Evolutionary conservation across 2,329 filamentous ascomycete genomes (phyloP), one percentile per base, ranked within the genome.

Genomic region (Botryotinia globosa): DNA sequence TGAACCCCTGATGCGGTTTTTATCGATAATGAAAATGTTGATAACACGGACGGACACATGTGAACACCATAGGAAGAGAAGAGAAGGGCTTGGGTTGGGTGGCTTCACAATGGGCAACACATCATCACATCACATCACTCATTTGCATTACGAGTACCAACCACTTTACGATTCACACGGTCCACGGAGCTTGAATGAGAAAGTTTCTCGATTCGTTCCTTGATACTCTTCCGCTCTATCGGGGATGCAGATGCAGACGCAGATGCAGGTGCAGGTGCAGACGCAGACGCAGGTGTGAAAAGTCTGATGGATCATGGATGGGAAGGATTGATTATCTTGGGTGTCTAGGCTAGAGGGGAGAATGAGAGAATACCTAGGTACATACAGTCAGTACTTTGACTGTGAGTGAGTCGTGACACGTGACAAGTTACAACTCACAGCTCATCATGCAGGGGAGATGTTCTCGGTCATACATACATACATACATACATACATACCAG

Each of bases 401-500:
- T n/a, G n/a, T n/a, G n/a, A n/a, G n/a, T n/a, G 51, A 54, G 51
- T 54, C 25, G 25, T n/a, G 51, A 54, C n/a, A 29, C 22, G 34
- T 61, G 58, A 61, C 58, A 61, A n/a, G n/a, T n/a, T n/a, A n/a
- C n/a, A n/a, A n/a, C n/a, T n/a, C n/a, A n/a, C n/a, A n/a, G n/a
- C n/a, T n/a, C n/a, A n/a, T 63, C 37, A 63, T 63, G 61, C 61
- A 63, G 61, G 61, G 61, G 61, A 63, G 37, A 44, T n/a, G n/a
- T n/a, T n/a, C n/a, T n/a, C n/a, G n/a, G n/a, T n/a, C n/a, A n/a
- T n/a, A n/a, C n/a, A n/a, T n/a, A n/a, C n/a, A n/a, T n/a, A n/a
- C n/a, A n/a, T n/a, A n/a, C n/a, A n/a, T n/a, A n/a, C n/a, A n/a
- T n/a, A n/a, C n/a, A n/a, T n/a, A n/a, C n/a, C 18, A 25, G 20